These are phyloP conservation scores for Endocalyx cinctus DNA, from an alignment of 2,329 filamentous ascomycete species.

Conservation along the genomic window DNA sequence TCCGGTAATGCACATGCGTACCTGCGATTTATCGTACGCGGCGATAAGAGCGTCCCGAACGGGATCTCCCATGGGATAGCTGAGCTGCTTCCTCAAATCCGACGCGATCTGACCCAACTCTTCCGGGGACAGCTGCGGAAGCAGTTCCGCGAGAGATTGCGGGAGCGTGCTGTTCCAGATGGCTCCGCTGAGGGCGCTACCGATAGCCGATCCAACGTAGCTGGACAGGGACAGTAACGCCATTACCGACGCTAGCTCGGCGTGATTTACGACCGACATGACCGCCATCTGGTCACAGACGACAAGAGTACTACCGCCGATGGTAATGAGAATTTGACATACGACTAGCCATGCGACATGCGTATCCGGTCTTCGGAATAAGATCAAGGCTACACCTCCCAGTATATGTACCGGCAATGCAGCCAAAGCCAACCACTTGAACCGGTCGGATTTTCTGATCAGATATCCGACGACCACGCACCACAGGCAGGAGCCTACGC, in stretches of 20 bases:
- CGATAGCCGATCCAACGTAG: constrained; percentile 34
- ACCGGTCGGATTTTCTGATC: constrained; percentile 41
- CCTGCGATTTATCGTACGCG: constrained; percentile 32
- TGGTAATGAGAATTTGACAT: constrained; percentile 52
- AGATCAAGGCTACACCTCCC: constrained; percentile 48
- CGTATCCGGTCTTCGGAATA: constrained; percentile 44
- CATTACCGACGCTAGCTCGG: constrained; percentile 46
- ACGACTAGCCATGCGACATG: constrained; percentile 47
- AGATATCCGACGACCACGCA: constrained; percentile 40
- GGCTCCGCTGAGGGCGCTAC: constrained; percentile 39
- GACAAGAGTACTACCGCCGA: constrained; percentile 48
- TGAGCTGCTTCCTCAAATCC: constrained; percentile 29
- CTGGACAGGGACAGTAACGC: constrained; percentile 36
- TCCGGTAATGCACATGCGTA: constrained; percentile 31
- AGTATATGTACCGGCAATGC: constrained; percentile 50
- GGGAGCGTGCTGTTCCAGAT: constrained; percentile 37
- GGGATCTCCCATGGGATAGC: constrained; percentile 27
- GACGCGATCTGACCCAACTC: constrained; percentile 25
- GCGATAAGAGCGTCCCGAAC: constrained; percentile 28
- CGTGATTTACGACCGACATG: constrained; percentile 50
- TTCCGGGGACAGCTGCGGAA: constrained; percentile 19
- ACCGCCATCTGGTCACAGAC: constrained; percentile 54
- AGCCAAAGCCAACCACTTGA: constrained; percentile 41
- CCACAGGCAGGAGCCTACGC: constrained; percentile 38
- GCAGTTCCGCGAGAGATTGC: constrained; percentile 19